These are phyloP conservation scores for Begonia fuchsioides DNA, from an alignment of 306 rosid species.

Conservation along the genomic window DNA sequence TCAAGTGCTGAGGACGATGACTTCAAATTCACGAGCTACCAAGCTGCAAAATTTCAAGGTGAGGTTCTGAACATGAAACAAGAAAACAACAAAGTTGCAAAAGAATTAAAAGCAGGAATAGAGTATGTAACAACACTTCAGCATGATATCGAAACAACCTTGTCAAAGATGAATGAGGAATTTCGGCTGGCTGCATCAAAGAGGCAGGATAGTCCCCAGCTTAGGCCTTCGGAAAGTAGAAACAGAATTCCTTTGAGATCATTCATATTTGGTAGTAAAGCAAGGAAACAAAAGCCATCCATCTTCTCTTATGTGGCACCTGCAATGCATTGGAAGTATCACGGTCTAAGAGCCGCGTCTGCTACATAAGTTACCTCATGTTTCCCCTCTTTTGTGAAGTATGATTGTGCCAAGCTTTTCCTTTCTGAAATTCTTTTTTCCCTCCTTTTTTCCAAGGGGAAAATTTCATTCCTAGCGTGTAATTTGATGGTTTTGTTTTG, in stretches of 20 bases:
- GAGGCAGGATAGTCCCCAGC: conserved; percentile 26
- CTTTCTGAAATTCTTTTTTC: conserved; percentile 3
- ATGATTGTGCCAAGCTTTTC: background rate
- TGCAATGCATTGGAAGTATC: conserved; percentile 45
- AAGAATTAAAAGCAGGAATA: conserved; percentile 68
- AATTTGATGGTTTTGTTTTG: no score
- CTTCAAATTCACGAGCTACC: conserved; percentile 77
- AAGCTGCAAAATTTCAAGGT: conserved; percentile 97
- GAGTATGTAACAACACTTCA: conserved; percentile 48
- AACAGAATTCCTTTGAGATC: conserved; percentile 62
- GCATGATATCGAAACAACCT: conserved; percentile 41
- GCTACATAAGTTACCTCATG: conserved; percentile 13
- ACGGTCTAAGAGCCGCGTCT: conserved; percentile 20
- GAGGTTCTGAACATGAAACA: conserved; percentile 95
- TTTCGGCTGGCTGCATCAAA: conserved; percentile 40
- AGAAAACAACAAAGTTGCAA: conserved; percentile 79
- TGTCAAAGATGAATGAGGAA: conserved; percentile 51
- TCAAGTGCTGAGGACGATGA: conserved; percentile 77
- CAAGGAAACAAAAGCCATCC: conserved; percentile 62
- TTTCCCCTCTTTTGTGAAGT: no score
- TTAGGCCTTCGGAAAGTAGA: conserved; percentile 26
- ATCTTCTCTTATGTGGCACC: conserved; percentile 65
- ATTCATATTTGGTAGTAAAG: conserved; percentile 68
- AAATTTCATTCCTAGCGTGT: no score
- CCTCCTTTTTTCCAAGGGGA: background rate